Percentiles rank a stretch among this genome's conserved stretches.
Conservation (phyloP, 1,139 yeast species). For the Hemisphaericaspora xylanilytica region DNA sequence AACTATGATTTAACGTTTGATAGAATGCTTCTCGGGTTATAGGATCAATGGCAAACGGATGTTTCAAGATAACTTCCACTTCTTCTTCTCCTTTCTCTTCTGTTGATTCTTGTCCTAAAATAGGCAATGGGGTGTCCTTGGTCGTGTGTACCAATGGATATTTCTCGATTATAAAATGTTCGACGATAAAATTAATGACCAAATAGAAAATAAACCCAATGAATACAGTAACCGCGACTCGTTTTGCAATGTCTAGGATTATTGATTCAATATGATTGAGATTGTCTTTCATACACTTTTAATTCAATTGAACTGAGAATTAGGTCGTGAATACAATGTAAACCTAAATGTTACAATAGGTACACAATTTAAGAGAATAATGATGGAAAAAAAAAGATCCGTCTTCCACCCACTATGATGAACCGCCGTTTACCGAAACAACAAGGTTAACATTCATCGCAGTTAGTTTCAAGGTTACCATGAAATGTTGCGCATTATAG, state of each 20-base stretch:
- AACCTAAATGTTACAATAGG: no score
- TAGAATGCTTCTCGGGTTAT: constrained; percentile 22
- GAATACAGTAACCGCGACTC: not conserved
- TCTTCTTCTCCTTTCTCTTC: not conserved
- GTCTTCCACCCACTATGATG: no score
- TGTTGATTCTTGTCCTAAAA: not conserved
- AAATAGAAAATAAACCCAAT: not conserved
- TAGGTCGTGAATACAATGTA: no score
- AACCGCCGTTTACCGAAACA: no score
- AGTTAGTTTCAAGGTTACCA: no score
- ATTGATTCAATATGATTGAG: not conserved
- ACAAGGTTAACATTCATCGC: no score
- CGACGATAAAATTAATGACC: not conserved
- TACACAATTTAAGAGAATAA: no score
- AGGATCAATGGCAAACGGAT: constrained; percentile 1
- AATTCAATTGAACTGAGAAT: no score
- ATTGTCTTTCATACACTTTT: not conserved
- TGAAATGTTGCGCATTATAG: no score
- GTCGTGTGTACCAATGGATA: constrained; percentile 8
- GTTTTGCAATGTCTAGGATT: not conserved
- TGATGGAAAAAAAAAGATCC: no score
- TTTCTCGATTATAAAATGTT: constrained; percentile 4
- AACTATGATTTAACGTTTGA: constrained; percentile 38
- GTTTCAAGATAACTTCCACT: not conserved
- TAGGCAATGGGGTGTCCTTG: not conserved